Percentiles rank a stretch among this genome's conserved stretches.
Evolutionary conservation across 2,329 filamentous ascomycete species (phyloP).

Genomic region (Orbilia javanica): DNA sequence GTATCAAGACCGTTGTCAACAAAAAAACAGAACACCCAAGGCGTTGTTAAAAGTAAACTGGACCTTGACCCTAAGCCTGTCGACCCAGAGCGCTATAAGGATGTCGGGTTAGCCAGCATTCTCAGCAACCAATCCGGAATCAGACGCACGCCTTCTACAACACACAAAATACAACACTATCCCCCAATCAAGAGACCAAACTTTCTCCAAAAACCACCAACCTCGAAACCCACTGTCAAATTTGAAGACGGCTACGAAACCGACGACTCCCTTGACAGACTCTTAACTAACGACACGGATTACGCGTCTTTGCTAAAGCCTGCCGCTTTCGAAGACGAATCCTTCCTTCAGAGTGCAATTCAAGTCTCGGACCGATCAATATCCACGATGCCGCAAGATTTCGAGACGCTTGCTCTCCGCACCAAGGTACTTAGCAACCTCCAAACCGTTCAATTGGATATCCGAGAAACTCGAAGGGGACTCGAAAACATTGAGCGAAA

Average conservation of each 20-base stretch:
- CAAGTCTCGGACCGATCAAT: slow-evolving; percentile 31
- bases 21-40: slow-evolving; percentile 1
- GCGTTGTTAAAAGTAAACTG: slow-evolving; percentile 11
- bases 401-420: slow-evolving; percentile 46
- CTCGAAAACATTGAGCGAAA: slow-evolving; percentile 54
- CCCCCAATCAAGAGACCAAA: slow-evolving; percentile 7
- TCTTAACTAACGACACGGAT: slow-evolving; percentile 49
- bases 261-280: slow-evolving; percentile 54
- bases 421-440: slow-evolving; percentile 49
- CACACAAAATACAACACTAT: slow-evolving; percentile 13
- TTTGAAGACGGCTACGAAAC: slow-evolving; percentile 57
- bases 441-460: slow-evolving; percentile 51
- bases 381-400: slow-evolving; percentile 14
- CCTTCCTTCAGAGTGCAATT: slow-evolving; percentile 48
- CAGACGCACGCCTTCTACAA: background rate
- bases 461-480: slow-evolving; percentile 50
- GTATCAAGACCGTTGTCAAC: slow-evolving; percentile 28
- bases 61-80: slow-evolving; percentile 17
- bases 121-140: slow-evolving; percentile 10
- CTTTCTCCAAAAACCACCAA: slow-evolving; percentile 9
- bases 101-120: slow-evolving; percentile 16
- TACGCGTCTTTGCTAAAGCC: slow-evolving; percentile 48
- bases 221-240: slow-evolving; percentile 37
- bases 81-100: slow-evolving; percentile 5
- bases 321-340: slow-evolving; percentile 50